Percentiles rank a stretch among this genome's conserved stretches.
phyloP scores from a whole-genome alignment of 106 monocot species.

The Dendrobium officinale region DNA sequence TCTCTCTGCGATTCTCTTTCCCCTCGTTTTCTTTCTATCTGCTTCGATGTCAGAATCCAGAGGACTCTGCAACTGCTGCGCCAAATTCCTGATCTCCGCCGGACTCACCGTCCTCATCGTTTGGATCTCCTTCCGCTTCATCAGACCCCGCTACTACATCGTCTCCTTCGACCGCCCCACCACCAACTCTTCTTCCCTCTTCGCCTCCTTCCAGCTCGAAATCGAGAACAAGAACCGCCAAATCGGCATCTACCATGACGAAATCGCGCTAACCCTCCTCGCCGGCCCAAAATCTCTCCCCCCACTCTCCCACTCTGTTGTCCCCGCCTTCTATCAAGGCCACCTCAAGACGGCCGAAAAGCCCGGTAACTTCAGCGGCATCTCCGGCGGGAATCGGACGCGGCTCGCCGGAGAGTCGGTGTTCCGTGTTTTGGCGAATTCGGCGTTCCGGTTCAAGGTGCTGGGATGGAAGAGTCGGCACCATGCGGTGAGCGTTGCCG shows the following conservation, averaged over 20 bases:
- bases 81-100: not conserved
- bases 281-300: not conserved
- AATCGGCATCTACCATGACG: constrained; percentile 16
- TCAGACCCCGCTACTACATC: constrained; percentile 22
- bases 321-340: constrained; percentile 20
- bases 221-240: constrained; percentile 20
- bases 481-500: not conserved
- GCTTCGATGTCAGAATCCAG: not conserved
- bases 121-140: constrained; percentile 14
- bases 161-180: constrained; percentile 11
- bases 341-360: constrained; percentile 11
- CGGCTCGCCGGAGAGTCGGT: not conserved
- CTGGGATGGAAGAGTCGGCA: constrained; percentile 3
- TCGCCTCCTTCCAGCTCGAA: constrained; percentile 9
- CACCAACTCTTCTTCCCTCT: not conserved
- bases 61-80: not conserved
- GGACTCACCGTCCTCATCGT: constrained; percentile 14
- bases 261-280: constrained; percentile 1
- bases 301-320: not conserved
- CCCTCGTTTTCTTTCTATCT: not conserved
- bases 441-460: constrained; percentile 17
- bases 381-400: not conserved
- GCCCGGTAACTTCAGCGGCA: not conserved
- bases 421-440: constrained; percentile 8
- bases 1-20: not conserved